These are phyloP conservation scores for Thecaphora thlaspeos DNA, from an alignment of 1,284 basidiomycete genomes.

Conservation along the genomic window DNA sequence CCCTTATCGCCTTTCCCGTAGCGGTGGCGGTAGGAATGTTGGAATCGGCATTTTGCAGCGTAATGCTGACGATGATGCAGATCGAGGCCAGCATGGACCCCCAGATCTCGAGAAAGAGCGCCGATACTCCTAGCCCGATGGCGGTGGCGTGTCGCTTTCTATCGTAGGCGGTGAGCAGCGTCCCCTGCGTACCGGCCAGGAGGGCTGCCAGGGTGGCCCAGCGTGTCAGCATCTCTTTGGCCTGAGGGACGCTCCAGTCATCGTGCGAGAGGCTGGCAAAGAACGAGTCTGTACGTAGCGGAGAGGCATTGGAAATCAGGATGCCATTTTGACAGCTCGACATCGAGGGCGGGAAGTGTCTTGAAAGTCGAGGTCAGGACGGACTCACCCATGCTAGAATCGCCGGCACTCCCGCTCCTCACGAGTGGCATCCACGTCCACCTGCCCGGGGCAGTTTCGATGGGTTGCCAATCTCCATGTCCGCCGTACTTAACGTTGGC, in stretches of 20 bases:
- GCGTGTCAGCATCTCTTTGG: conserved; percentile 2
- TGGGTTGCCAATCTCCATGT: conserved; percentile 1
- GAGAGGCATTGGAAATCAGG: neutral
- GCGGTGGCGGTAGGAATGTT: too few species aligned
- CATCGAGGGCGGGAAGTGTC: too few species aligned
- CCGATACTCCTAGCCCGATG: conserved; percentile 4
- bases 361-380: too few species aligned
- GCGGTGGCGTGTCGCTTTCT: neutral
- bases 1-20: neutral
- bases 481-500: neutral
- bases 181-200: conserved; percentile 9
- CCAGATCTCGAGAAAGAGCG: conserved; percentile 15
- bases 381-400: neutral
- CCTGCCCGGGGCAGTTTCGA: neutral
- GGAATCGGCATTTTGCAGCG: neutral
- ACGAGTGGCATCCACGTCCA: neutral
- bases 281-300: conserved; percentile 2
- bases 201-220: conserved; percentile 17
- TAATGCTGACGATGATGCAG: conserved; percentile 6
- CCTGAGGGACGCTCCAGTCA: conserved; percentile 12
- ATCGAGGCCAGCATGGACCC: conserved; percentile 6
- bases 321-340: too few species aligned
- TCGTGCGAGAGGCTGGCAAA: conserved; percentile 4
- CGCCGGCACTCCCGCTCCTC: neutral
- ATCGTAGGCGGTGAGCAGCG: conserved; percentile 5